Conservation (phyloP, 1,139 yeast genomes). For the Sugiyamaella sp. region DNA sequence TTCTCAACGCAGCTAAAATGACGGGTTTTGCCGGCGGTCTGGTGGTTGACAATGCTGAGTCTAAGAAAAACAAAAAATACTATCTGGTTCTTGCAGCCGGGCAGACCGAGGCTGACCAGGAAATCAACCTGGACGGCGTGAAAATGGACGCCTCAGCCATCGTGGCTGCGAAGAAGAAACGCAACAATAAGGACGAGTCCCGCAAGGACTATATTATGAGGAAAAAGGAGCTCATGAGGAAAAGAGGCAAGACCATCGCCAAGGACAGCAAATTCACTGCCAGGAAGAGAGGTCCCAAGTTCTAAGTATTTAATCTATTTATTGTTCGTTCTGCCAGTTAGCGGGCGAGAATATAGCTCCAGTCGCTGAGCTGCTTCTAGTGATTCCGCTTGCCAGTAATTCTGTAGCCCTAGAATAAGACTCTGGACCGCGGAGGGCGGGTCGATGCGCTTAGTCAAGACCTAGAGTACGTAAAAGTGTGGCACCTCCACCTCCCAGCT, state of each 20-base stretch:
- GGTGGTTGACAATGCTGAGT: slow-evolving; percentile 90
- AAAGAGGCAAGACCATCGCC: slow-evolving; percentile 88
- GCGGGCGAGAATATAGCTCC: no score
- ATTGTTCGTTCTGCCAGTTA: neutral
- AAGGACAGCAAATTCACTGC: slow-evolving; percentile 91
- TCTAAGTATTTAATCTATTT: slow-evolving; percentile 44
- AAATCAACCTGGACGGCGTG: slow-evolving; percentile 75
- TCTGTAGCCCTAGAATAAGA: no score
- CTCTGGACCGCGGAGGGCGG: no score
- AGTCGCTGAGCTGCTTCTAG: no score
- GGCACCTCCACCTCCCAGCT: no score
- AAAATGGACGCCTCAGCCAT: slow-evolving; percentile 68
- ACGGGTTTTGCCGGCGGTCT: slow-evolving; percentile 98
- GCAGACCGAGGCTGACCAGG: slow-evolving; percentile 53
- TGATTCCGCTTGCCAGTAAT: no score
- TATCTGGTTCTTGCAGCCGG: slow-evolving; percentile 93
- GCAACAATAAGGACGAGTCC: slow-evolving; percentile 64
- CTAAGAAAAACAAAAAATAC: slow-evolving; percentile 86
- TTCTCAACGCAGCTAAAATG: slow-evolving; percentile 81
- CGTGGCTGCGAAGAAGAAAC: slow-evolving; percentile 49
- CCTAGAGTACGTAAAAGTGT: no score
- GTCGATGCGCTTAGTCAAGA: no score
- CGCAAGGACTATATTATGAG: slow-evolving; percentile 81
- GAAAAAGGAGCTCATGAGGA: slow-evolving; percentile 91
- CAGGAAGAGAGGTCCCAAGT: slow-evolving; percentile 85